Evolutionary conservation across 768 basidiomycete species (phyloP).

Genomic region (Mycena rebaudengoi): DNA sequence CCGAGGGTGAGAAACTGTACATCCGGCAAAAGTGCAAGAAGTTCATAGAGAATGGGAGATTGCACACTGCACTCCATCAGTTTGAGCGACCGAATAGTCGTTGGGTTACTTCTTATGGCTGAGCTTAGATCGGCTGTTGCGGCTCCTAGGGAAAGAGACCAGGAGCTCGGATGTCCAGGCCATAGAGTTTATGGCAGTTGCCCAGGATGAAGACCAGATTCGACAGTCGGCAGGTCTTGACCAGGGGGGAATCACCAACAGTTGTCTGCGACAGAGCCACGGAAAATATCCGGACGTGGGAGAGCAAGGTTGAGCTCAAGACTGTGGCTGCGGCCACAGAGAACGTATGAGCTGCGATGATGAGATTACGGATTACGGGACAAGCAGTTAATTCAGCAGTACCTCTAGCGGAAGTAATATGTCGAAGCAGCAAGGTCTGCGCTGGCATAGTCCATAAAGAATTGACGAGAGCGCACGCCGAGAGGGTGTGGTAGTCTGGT

Average conservation of each 20-base stretch:
- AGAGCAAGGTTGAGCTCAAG: background rate
- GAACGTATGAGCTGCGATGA: conserved; percentile 9
- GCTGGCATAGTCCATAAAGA: conserved; percentile 26
- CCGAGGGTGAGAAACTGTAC: conserved; percentile 49
- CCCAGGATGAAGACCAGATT: conserved; percentile 7
- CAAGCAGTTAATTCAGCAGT: too few species aligned
- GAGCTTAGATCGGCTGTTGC: background rate
- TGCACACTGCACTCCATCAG: conserved; percentile 47
- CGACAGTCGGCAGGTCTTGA: background rate
- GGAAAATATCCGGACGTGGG: conserved; percentile 11
- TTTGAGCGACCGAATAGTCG: conserved; percentile 17
- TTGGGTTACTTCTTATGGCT: background rate
- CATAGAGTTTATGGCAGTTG: conserved; percentile 15
- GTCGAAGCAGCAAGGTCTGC: conserved; percentile 25
- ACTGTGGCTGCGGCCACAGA: background rate
- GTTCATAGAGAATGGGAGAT: conserved; percentile 53
- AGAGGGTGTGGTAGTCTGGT: conserved; percentile 28
- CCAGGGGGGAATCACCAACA: too few species aligned
- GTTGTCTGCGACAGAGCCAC: background rate
- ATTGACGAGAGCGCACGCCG: conserved; percentile 19
- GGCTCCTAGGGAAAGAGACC: conserved; percentile 3
- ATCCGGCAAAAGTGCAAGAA: conserved; percentile 47
- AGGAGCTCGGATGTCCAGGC: conserved; percentile 16
- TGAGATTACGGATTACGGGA: too few species aligned
- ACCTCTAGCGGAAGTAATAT: background rate